Conservation (phyloP, 2,329 filamentous ascomycete genomes). For the Penicillium nordicum region DNA sequence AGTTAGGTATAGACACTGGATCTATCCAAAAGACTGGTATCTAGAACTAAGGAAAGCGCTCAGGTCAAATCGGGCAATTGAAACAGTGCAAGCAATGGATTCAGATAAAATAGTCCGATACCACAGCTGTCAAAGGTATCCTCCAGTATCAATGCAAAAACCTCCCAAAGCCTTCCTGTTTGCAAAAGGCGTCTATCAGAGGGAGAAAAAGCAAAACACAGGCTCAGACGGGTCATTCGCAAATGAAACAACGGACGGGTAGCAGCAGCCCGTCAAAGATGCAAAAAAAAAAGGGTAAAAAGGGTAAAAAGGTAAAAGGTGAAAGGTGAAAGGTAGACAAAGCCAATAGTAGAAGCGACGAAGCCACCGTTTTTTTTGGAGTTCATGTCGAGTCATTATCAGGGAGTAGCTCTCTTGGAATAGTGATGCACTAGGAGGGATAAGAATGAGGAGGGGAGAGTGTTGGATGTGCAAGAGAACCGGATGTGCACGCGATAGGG, state of each 20-base stretch:
- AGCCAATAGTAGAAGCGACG: slow-evolving; percentile 15
- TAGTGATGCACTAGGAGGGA: slow-evolving; percentile 10
- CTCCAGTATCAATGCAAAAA: slow-evolving; percentile 1
- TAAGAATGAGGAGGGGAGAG: not conserved
- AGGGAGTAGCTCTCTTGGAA: slow-evolving; percentile 8
- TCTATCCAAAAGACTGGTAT: slow-evolving; percentile 1
- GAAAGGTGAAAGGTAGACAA: slow-evolving; percentile 8
- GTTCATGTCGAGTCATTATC: slow-evolving; percentile 24
- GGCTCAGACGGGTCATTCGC: not conserved
- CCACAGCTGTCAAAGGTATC: not conserved
- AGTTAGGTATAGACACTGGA: not conserved
- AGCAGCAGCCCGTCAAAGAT: slow-evolving; percentile 9
- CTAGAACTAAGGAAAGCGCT: slow-evolving; percentile 1
- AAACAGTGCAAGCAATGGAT: slow-evolving; percentile 2
- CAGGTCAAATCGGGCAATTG: not conserved
- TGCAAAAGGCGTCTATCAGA: slow-evolving; percentile 5
- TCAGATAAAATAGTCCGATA: slow-evolving; percentile 7
- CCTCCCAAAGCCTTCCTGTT: slow-evolving; percentile 1
- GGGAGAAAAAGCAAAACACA: not conserved
- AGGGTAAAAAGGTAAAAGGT: too few species aligned
- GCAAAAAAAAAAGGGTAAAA: not conserved
- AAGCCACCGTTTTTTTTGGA: slow-evolving; percentile 20
- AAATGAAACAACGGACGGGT: slow-evolving; percentile 2
- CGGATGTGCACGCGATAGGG: slow-evolving; percentile 9
- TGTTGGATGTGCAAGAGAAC: not conserved